A percentile compares a stretch with the other conserved stretches of the same genome.
Evolutionary conservation across 371 early-diverging fungal genomes (phyloP).

Genomic region (Mortierella sp.): DNA sequence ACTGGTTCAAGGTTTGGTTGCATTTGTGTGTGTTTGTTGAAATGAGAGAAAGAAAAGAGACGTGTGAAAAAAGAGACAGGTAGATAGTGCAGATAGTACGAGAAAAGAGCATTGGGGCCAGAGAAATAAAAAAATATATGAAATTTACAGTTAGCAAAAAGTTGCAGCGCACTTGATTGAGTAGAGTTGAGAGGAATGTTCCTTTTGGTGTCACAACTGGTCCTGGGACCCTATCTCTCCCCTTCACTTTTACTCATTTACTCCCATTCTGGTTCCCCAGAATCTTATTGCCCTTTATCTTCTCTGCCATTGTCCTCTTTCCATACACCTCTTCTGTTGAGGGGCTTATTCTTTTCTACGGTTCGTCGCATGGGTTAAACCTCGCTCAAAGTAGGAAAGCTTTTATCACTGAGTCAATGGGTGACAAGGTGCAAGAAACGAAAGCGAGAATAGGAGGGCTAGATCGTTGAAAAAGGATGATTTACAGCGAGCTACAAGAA

Average conservation of each 20-base stretch:
- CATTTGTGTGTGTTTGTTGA: neutral
- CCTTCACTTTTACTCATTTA: neutral
- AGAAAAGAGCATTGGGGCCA: neutral
- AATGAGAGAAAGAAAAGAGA: neutral
- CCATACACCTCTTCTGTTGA: neutral
- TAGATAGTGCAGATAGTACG: too few relatives aligned
- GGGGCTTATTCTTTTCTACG: neutral
- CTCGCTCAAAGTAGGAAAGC: neutral
- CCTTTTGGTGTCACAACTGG: neutral
- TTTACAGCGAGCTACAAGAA: neutral
- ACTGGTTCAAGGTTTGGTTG: neutral
- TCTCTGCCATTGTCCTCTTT: neutral
- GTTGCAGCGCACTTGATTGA: neutral
- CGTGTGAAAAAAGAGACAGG: neutral
- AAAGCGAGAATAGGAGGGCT: neutral
- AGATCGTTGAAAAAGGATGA: neutral
- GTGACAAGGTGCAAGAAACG: neutral
- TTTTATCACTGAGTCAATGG: constrained; percentile 1
- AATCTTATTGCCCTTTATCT: neutral
- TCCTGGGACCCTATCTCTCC: neutral
- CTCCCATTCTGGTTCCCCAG: neutral
- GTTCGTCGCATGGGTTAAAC: neutral
- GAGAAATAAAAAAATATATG: too few relatives aligned
- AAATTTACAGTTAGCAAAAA: neutral
- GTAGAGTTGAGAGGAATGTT: neutral